A percentile compares a stretch with the other conserved stretches of the same genome.
Conservation (phyloP, 2,329 filamentous ascomycete genomes). For the Claviceps pazoutovae region DNA sequence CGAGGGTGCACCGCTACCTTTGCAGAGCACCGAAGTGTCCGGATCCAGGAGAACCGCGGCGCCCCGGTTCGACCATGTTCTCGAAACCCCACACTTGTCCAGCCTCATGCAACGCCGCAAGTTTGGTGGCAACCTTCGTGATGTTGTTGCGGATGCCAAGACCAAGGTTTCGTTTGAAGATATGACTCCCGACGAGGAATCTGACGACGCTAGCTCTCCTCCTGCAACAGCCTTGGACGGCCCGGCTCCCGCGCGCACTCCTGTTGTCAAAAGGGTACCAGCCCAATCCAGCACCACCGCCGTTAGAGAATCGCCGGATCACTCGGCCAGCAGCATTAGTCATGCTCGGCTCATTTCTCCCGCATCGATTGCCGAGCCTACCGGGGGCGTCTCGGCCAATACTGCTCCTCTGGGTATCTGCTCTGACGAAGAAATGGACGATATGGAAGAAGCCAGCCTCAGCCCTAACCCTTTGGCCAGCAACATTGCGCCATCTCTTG, state of each 20-base stretch:
- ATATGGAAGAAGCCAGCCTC: slow-evolving; percentile 44
- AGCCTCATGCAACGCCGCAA: slow-evolving; percentile 48
- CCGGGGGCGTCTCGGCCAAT: slow-evolving; percentile 10
- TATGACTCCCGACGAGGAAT: slow-evolving; percentile 38
- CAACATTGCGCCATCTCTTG: slow-evolving; percentile 65
- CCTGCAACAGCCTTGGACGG: slow-evolving; percentile 8
- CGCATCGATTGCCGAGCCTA: slow-evolving; percentile 20
- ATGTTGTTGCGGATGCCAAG: slow-evolving; percentile 46
- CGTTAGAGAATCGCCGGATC: slow-evolving; percentile 24
- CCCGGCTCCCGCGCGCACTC: slow-evolving; percentile 17
- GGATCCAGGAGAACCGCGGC: not conserved
- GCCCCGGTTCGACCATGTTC: slow-evolving; percentile 33
- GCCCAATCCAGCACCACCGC: slow-evolving; percentile 38
- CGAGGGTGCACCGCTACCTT: slow-evolving; percentile 32
- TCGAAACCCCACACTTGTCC: slow-evolving; percentile 53
- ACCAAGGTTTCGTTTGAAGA: slow-evolving; percentile 37
- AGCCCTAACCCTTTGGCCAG: slow-evolving; percentile 57
- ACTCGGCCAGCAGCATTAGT: slow-evolving; percentile 46
- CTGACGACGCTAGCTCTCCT: slow-evolving; percentile 23
- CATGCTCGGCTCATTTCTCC: slow-evolving; percentile 26
- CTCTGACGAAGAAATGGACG: slow-evolving; percentile 31
- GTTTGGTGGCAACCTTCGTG: slow-evolving; percentile 44
- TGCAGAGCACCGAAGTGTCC: slow-evolving; percentile 12
- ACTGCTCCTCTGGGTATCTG: slow-evolving; percentile 12
- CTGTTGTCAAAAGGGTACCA: slow-evolving; percentile 43